Conservation (phyloP, 768 basidiomycete genomes). For the Lactarius pseudohatsudake region DNA sequence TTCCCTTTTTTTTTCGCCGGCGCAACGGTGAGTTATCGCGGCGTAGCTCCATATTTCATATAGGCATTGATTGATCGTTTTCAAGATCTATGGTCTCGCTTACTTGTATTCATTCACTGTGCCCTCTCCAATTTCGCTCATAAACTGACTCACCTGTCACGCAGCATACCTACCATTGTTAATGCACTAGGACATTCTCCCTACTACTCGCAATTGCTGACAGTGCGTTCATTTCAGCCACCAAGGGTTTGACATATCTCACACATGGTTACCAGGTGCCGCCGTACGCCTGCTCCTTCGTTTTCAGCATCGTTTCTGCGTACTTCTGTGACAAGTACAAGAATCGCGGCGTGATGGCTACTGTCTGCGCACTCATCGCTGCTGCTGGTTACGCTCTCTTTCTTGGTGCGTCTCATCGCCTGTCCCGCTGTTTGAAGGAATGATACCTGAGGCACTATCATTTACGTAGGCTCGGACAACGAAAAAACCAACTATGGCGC, state of each 20-base stretch:
- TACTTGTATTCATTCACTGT: conserved; percentile 26
- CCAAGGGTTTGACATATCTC: background rate
- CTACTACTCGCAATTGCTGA: conserved; percentile 35
- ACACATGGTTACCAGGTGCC: conserved; percentile 33
- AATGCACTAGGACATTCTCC: conserved; percentile 34
- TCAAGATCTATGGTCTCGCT: conserved; percentile 29
- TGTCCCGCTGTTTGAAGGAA: background rate
- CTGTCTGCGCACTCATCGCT: conserved; percentile 18
- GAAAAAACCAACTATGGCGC: conserved; percentile 32
- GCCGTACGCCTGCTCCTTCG: conserved; percentile 24
- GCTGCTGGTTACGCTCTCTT: conserved; percentile 21
- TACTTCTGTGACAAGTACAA: conserved; percentile 18
- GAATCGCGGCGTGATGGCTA: conserved; percentile 19
- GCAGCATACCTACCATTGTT: conserved; percentile 33
- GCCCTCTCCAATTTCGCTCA: background rate
- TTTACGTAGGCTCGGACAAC: conserved; percentile 24
- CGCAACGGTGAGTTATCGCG: conserved; percentile 30
- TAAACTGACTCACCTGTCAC: conserved; percentile 12
- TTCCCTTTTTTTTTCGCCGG: conserved; percentile 55
- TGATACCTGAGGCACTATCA: background rate
- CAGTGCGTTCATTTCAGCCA: conserved; percentile 10
- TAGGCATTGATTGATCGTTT: background rate
- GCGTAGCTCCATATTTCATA: background rate
- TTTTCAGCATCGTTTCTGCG: conserved; percentile 13
- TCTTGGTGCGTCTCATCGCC: conserved; percentile 11